Conservation (phyloP, 495 filamentous ascomycete genomes). For the Collariella sp. region DNA sequence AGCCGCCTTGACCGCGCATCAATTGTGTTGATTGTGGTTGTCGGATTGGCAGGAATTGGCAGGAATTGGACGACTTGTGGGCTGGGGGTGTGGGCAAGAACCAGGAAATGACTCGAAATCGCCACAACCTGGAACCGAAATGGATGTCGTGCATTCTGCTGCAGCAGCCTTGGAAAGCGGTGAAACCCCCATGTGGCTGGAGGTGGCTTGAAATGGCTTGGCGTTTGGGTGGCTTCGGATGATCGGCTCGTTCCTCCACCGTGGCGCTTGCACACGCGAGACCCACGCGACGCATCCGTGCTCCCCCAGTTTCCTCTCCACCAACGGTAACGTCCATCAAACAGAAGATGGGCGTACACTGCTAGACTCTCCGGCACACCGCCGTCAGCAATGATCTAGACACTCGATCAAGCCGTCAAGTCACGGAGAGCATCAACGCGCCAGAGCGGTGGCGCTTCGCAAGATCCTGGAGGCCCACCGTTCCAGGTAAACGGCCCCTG, state of each 20-base stretch:
- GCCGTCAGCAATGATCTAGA: not conserved
- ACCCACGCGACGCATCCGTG: conserved; percentile 5
- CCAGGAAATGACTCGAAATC: no score
- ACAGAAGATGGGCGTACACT: not conserved
- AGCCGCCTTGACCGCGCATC: not conserved
- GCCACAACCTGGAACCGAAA: no score
- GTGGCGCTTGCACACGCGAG: not conserved
- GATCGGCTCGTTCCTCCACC: not conserved
- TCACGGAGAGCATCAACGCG: not conserved
- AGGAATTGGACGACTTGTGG: no score
- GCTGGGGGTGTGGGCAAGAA: no score
- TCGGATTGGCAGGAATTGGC: no score
- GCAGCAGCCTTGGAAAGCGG: no score
- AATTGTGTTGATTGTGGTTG: no score
- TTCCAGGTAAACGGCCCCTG: not conserved
- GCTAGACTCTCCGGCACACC: not conserved
- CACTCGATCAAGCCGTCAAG: not conserved
- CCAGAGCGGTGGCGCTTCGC: not conserved
- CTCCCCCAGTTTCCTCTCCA: not conserved
- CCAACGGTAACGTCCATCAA: no score
- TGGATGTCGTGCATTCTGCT: no score
- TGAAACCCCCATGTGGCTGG: no score
- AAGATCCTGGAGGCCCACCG: not conserved
- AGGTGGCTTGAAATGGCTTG: not conserved
- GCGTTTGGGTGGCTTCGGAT: conserved; percentile 1